Conservation (phyloP, 106 monocot genomes). For the Apostasia ramifera region DNA sequence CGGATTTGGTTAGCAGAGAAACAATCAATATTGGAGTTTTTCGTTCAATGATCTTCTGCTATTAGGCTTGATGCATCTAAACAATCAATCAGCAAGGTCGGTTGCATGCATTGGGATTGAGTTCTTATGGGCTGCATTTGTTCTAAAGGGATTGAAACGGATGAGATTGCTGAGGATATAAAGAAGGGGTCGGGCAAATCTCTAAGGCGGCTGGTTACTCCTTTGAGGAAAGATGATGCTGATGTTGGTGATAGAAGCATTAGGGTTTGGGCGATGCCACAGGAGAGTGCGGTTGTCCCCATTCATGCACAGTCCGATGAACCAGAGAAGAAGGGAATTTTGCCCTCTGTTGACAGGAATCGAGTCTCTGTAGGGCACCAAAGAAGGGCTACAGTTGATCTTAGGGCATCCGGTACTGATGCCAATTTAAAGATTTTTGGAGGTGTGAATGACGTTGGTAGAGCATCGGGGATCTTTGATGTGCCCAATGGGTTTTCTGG, state of each 20-base stretch:
- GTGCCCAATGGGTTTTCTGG: constrained; percentile 42
- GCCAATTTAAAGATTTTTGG: neutral
- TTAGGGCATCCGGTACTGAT: neutral
- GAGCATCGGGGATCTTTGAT: constrained; percentile 1
- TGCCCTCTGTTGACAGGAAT: neutral
- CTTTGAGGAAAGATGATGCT: constrained; percentile 9
- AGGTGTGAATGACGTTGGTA: neutral
- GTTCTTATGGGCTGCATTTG: constrained; percentile 36
- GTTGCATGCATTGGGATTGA: neutral
- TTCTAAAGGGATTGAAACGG: constrained; percentile 19
- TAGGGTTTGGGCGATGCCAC: constrained; percentile 6
- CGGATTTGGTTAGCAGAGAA: neutral
- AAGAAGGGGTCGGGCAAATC: constrained; percentile 11
- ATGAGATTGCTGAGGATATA: constrained; percentile 6
- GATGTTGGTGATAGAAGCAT: neutral
- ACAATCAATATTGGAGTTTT: neutral
- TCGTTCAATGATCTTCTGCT: neutral
- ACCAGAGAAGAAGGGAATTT: constrained; percentile 8
- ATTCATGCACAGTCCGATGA: neutral
- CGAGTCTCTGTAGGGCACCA: neutral
- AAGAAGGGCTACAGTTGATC: constrained; percentile 17
- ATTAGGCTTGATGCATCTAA: constrained; percentile 8
- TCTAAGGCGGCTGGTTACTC: constrained; percentile 1
- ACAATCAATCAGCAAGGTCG: neutral
- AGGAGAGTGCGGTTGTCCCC: neutral